phyloP scores from a whole-genome alignment of 2,329 filamentous ascomycete species.

The Sphaerulina musiva region DNA sequence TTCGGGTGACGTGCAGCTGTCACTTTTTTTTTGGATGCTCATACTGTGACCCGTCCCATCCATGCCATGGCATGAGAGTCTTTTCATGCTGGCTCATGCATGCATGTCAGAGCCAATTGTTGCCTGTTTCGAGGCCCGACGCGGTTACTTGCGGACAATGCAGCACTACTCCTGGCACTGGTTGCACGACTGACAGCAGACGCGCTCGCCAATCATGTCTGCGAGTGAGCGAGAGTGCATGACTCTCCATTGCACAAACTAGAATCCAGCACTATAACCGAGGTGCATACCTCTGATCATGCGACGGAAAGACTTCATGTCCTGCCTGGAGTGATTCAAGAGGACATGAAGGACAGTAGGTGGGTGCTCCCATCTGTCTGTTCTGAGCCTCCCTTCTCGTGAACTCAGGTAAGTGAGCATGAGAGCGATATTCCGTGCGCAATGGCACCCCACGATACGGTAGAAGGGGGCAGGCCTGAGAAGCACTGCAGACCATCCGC shows the following conservation, averaged over 20 bases:
- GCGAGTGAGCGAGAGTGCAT: constrained; percentile 6
- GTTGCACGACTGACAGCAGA: constrained; percentile 6
- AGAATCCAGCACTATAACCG: constrained; percentile 11
- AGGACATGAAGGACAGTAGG: too few species aligned
- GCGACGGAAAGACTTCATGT: constrained; percentile 8
- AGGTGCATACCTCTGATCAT: constrained; percentile 3
- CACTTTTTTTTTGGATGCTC: constrained; percentile 6
- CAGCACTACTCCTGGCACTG: constrained; percentile 6
- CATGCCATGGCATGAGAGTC: constrained; percentile 6
- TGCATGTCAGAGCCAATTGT: constrained; percentile 8
- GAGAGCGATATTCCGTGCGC: too few species aligned
- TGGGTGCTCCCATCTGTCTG: too few species aligned
- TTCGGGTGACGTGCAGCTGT: constrained; percentile 17
- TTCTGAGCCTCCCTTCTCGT: neutral
- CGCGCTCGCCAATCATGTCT: constrained; percentile 7
- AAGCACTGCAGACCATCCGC: neutral
- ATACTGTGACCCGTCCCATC: neutral
- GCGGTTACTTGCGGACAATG: constrained; percentile 8
- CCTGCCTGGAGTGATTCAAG: neutral
- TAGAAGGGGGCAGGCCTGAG: neutral
- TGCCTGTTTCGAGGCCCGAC: neutral
- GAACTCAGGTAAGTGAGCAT: neutral
- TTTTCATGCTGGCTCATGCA: neutral
- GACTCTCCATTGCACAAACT: neutral
- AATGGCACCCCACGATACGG: too few species aligned